Evolutionary conservation across 2,329 filamentous ascomycete species (phyloP), one percentile per base, ranked within the genome.

Genomic region (Fusarium guadeloupense): DNA sequence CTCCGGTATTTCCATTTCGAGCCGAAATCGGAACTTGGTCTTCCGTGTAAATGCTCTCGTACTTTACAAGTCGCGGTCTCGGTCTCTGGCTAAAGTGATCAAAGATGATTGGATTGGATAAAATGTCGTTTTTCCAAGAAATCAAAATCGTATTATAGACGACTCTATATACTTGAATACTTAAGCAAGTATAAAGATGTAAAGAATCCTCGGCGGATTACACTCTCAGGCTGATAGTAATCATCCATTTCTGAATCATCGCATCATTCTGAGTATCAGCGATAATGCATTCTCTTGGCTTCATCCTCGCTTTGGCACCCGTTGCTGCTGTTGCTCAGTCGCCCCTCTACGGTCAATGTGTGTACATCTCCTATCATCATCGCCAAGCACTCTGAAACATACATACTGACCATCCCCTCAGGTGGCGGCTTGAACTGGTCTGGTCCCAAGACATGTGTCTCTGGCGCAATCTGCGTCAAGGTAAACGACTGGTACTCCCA

Each of bases 1-100:
- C 42, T 61, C 58, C 58, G 58, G n/a, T 10, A 41, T 61, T 61
- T 61, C 58, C 58, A 40, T 25, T 57, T 42, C n/a, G 9, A 51
- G 58, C 9, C 20, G 30, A 33, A 30, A 30, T 56, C 58, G 58
- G 58, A 61, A 48, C 43, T 56, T 61, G 43, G 40, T 50, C 42
- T 57, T 61, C 58, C 58, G 58, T 42, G 26, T 12, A 28, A 33
- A 13, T 20, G 30, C 28, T 38, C 20, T 10, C 14, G 13, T 14
- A 40, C 34, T 44, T 38, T 3, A 40, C 16, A 3, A n/a, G 20
- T 23, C 12, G 10, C 14, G 30, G 37, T n/a, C n/a, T n/a, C n/a
- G 26, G 25, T 10, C 9, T 28, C 3, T 54, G 55, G 46, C 19
- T 59, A 54, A 59, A 47, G 4, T 12, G 3, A 10, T 20, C 17